Evolutionary conservation across 2,329 filamentous ascomycete genomes (phyloP).

Genomic region (Cryphonectria carpinicola): DNA sequence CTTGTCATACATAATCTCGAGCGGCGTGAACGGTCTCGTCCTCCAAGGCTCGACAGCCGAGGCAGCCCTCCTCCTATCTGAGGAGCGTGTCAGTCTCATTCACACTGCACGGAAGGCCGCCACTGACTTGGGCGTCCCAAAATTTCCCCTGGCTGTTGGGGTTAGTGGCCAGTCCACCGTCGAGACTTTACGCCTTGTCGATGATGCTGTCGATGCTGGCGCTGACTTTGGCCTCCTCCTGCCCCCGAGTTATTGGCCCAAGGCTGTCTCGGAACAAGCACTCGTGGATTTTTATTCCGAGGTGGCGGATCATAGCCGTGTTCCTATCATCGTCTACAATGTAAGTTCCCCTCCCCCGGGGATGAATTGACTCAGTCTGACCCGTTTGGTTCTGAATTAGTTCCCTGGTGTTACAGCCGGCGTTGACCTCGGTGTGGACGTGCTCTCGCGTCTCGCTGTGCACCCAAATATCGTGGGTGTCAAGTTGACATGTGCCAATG

Average conservation of each 20-base stretch:
- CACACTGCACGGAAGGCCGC: constrained; percentile 26
- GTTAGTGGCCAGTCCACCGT: constrained; percentile 45
- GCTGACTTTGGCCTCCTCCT: constrained; percentile 44
- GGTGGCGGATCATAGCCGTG: constrained; percentile 41
- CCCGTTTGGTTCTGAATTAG: neutral
- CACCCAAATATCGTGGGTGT: constrained; percentile 37
- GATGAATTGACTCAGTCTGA: neutral
- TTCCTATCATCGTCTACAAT: constrained; percentile 37
- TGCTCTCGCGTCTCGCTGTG: constrained; percentile 31
- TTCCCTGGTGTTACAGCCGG: constrained; percentile 41
- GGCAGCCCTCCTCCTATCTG: constrained; percentile 44
- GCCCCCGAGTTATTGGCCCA: constrained; percentile 46
- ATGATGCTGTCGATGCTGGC: constrained; percentile 43
- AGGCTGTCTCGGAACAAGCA: constrained; percentile 40
- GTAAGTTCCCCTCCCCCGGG: constrained; percentile 28
- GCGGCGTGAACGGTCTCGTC: constrained; percentile 51
- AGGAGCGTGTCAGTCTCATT: constrained; percentile 48
- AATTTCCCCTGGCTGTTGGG: constrained; percentile 50
- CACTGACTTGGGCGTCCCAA: constrained; percentile 13
- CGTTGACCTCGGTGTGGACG: constrained; percentile 37
- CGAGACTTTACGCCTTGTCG: constrained; percentile 41
- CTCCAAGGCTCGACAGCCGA: constrained; percentile 53
- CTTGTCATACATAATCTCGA: constrained; percentile 45
- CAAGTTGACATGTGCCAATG: constrained; percentile 38
- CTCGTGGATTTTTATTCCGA: constrained; percentile 43